Base-by-base conservation (phyloP, 116 monocot genomes). In the Cymodocea nodosa region DNA sequence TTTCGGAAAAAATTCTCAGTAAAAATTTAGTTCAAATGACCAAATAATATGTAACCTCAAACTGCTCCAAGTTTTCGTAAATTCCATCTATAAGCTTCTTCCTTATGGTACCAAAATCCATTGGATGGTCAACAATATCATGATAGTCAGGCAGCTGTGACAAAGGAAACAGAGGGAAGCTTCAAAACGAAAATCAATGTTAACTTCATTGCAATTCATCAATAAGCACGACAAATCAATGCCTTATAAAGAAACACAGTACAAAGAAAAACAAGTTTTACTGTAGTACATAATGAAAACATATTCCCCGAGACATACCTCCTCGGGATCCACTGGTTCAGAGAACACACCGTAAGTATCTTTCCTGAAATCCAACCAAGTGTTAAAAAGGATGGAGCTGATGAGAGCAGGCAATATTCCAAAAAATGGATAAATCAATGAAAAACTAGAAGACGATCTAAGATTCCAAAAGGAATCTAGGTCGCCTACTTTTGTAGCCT, bases 301-400 rank as follows among this genome's bases (percentile, higher is more conserved):
- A 44, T 2, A 44, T 6, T 44, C 44, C 44, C 11, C 44, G 30
- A 44, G 36, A 50, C 59, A 52, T 37, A 93, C 88, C 78, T 93
- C 88, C n/a, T 81, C 74, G 0, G 78, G 77, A 83, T 88, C 88
- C 19, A 87, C 88, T 0, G 93, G 88, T 60, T 87, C 85, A 0
- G 88, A 83, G 74, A 85, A 93, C 4, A 93, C 88, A 57, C 78
- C 88, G 74, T 85, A 87, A 15, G 82, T 87, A 70, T 92, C 92
- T 70, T 87, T 87, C 81, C 92, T 85, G 83, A 66, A 71, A 36
- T 23, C 24, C 5, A 64, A 17, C 9, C 4, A 51, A 64, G 22
- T n/a, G 62, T 50, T 3, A 52, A 19, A 52, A 55, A 44, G 30
- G 30, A 44, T 11, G 5, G 11, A 6, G 44, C 44, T 4, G 11